Percentiles rank a stretch among this genome's conserved stretches.
phyloP scores from a whole-genome alignment of 768 basidiomycete species.

The Kwoniella dejecticola region DNA sequence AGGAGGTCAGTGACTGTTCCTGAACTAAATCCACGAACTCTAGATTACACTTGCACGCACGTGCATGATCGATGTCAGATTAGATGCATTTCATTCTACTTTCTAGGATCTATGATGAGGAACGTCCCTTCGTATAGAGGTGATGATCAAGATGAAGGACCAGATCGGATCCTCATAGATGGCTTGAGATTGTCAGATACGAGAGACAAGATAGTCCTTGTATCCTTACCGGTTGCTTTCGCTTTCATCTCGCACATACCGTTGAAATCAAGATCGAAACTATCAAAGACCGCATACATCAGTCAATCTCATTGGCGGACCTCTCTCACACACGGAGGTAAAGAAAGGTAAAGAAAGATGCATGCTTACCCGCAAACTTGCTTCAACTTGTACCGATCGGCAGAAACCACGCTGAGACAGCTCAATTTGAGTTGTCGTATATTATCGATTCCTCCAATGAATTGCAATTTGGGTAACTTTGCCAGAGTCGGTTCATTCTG shows the following conservation, averaged over 20 bases:
- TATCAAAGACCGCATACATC: background rate
- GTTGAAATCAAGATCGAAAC: slow-evolving; percentile 44
- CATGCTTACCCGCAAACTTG: too few species aligned
- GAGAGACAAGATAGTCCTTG: background rate
- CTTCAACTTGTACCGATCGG: background rate
- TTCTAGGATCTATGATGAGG: too few species aligned
- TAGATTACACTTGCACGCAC: too few species aligned
- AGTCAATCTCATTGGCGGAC: background rate
- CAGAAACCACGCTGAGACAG: slow-evolving; percentile 22
- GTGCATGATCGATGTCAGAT: too few species aligned
- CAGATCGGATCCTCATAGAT: background rate
- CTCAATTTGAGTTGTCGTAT: slow-evolving; percentile 30
- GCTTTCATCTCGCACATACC: slow-evolving; percentile 34
- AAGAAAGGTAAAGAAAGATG: too few species aligned
- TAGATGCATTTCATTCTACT: too few species aligned
- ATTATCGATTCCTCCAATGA: slow-evolving; percentile 4
- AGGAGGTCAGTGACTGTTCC: too few species aligned
- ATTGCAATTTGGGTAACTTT: slow-evolving; percentile 13
- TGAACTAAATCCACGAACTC: too few species aligned
- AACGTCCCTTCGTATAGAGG: too few species aligned
- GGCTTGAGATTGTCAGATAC: slow-evolving; percentile 10
- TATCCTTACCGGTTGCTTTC: slow-evolving; percentile 10
- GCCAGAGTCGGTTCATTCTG: slow-evolving; percentile 4
- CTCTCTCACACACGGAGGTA: slow-evolving; percentile 18
- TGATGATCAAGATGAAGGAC: background rate